These are phyloP conservation scores for Populus davidiana DNA, from an alignment of 345 rosid genomes.

Conservation along the genomic window DNA sequence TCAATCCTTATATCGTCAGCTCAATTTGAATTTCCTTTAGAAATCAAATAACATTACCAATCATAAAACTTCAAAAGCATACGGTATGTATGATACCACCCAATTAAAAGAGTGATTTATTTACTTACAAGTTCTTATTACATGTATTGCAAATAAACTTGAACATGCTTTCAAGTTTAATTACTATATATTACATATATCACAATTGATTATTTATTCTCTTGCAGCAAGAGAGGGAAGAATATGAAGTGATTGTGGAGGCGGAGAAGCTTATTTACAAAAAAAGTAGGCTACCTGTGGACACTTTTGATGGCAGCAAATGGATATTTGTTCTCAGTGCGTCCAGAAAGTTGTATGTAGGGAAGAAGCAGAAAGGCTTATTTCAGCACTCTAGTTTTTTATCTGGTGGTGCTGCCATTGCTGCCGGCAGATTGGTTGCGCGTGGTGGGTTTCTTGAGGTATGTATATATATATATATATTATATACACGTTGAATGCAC, in stretches of 20 bases:
- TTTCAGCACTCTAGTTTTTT: slow-evolving; percentile 85
- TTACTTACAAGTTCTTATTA: too few relatives aligned
- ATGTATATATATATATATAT: background rate
- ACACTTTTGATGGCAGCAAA: slow-evolving; percentile 49
- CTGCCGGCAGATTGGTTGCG: slow-evolving; percentile 66
- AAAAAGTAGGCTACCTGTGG: slow-evolving; percentile 34
- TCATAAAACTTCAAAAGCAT: too few relatives aligned
- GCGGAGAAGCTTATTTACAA: slow-evolving; percentile 50
- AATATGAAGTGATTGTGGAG: slow-evolving; percentile 53
- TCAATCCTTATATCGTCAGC: too few relatives aligned
- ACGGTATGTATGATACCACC: too few relatives aligned
- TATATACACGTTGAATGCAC: too few relatives aligned
- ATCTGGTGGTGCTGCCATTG: slow-evolving; percentile 69
- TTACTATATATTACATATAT: too few relatives aligned
- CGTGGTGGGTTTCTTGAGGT: slow-evolving; percentile 51
- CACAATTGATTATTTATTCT: background rate
- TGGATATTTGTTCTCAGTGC: slow-evolving; percentile 71
- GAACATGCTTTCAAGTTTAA: too few relatives aligned
- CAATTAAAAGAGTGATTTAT: too few relatives aligned
- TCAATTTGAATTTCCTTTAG: too few relatives aligned
- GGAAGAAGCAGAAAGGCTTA: slow-evolving; percentile 55
- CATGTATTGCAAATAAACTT: too few relatives aligned
- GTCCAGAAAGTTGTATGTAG: slow-evolving; percentile 48
- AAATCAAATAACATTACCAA: too few relatives aligned
- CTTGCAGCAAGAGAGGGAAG: slow-evolving; percentile 61